A percentile compares a stretch with the other conserved stretches of the same genome.
phyloP scores from a whole-genome alignment of 2,329 filamentous ascomycete genomes.

The Fusarium sarcochroum region DNA sequence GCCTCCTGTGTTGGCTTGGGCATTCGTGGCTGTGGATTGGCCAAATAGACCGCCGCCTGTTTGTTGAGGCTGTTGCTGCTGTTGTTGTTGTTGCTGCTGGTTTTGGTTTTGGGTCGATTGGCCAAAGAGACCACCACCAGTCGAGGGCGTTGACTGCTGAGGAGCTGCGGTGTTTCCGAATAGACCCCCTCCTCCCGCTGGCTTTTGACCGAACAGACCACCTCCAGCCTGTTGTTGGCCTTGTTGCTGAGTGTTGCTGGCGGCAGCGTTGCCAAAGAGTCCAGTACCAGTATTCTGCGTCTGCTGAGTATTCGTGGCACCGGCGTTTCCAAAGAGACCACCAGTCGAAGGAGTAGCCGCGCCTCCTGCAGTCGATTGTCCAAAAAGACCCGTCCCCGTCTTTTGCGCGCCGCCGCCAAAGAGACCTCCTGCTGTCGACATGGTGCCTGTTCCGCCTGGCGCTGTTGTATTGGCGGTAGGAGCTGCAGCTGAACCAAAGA shows the following conservation, averaged over 20 bases:
- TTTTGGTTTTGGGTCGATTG: conserved; percentile 43
- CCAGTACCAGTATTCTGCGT: conserved; percentile 44
- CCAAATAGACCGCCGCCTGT: conserved; percentile 52
- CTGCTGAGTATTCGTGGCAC: conserved; percentile 49
- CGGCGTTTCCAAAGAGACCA: conserved; percentile 52
- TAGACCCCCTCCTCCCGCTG: conserved; percentile 33
- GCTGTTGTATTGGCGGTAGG: conserved; percentile 47
- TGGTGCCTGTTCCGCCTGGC: conserved; percentile 47
- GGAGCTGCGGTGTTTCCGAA: conserved; percentile 39
- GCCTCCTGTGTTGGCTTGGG: conserved; percentile 44
- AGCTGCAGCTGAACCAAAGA: conserved; percentile 55
- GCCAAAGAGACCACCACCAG: conserved; percentile 48
- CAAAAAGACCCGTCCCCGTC: conserved; percentile 51
- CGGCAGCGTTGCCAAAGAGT: conserved; percentile 51
- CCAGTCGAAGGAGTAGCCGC: conserved; percentile 39
- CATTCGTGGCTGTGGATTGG: conserved; percentile 31
- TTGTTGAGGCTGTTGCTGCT: conserved; percentile 43
- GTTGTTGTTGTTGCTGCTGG: conserved; percentile 27
- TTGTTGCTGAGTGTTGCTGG: conserved; percentile 44
- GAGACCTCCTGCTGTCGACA: conserved; percentile 55
- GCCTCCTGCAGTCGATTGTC: conserved; percentile 45
- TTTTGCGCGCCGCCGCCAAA: conserved; percentile 47
- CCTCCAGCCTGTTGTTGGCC: conserved; percentile 36
- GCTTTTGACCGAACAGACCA: conserved; percentile 34
- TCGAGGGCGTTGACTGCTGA: conserved; percentile 22